Base-by-base conservation (phyloP, 2,329 filamentous ascomycete species). In the Periconia sp. region DNA sequence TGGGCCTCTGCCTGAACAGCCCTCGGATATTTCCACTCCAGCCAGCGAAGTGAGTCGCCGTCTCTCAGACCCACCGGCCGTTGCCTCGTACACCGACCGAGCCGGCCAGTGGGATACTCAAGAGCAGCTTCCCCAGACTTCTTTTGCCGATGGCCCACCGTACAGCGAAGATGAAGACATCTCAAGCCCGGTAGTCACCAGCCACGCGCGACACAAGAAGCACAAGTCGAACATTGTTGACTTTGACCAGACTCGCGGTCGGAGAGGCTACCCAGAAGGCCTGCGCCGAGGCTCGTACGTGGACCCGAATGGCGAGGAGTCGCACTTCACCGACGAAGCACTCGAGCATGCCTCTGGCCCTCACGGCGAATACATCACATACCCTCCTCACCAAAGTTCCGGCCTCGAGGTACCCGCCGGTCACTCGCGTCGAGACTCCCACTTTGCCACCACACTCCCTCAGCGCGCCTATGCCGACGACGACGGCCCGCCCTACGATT, bases 81-180 rank as follows among this genome's bases (percentile, higher is more conserved):
- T 83, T 6, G 64, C 71, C 7, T 95, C 90, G 90, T 90, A 94
- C 57, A 83, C 80, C 59, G 85, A 85, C 64, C 83, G 79, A 54
- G 78, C 78, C 14, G 77, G 79, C 30, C 85, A 83, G 80, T 81
- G 81, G 23, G 60, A 87, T 82, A 59, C 68, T 50, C 85, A 82
- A 20, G 83, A 90, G 61, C 89, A 92, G 66, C 80, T 95, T 15
- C 88, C 91, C 10, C 89, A 90, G 18, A 92, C 94, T 69, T 85
- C 91, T 46, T 93, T 94, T 64, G 90, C 85, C 46, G 74, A 74
- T 69, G 92, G 92, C 0, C 92, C 92, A 19, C 93, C 92, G 2
- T 97, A 92, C 78, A 96, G 91, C 73, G 92, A 97, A 76, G 92
- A 97, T 67, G 92, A 97, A 64, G 94, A 97, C 73, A 81, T 97